These are phyloP conservation scores for Wallacemonas sp. DNA, from an alignment of 208 protist genomes.

Conservation along the genomic window DNA sequence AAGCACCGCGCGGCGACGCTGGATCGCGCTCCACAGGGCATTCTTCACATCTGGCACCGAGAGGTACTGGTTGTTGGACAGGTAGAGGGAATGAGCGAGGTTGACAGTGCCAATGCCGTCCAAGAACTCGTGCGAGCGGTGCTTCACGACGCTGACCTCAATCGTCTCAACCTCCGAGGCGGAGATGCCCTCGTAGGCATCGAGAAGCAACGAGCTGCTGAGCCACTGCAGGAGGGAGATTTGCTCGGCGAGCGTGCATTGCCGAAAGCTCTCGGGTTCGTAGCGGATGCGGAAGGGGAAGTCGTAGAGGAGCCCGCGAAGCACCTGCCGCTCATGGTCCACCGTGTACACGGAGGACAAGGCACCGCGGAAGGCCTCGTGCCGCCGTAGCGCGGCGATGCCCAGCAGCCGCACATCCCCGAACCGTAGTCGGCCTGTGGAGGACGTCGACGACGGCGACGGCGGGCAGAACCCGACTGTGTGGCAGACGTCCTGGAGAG, in stretches of 20 bases:
- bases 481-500: constrained; percentile 40
- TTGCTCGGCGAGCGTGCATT: constrained; percentile 42
- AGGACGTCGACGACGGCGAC: not conserved
- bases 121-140: constrained; percentile 52
- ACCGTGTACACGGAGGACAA: constrained; percentile 45
- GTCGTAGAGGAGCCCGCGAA: constrained; percentile 41
- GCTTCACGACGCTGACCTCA: constrained; percentile 51
- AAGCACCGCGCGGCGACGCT: constrained; percentile 15
- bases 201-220: constrained; percentile 62
- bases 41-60: constrained; percentile 40
- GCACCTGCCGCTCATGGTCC: constrained; percentile 60
- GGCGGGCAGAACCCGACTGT: constrained; percentile 36
- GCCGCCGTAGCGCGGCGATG: constrained; percentile 36
- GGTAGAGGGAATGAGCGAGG: constrained; percentile 59
- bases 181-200: constrained; percentile 34
- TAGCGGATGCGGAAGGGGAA: constrained; percentile 65
- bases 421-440: constrained; percentile 46
- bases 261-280: constrained; percentile 38
- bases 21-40: constrained; percentile 19
- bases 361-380: constrained; percentile 40
- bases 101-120: constrained; percentile 19
- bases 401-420: constrained; percentile 75
- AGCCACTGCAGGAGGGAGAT: constrained; percentile 71
- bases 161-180: constrained; percentile 37
- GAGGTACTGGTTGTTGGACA: constrained; percentile 40